Conservation (phyloP, 805 yeast genomes). For the Brettanomyces sp. region DNA sequence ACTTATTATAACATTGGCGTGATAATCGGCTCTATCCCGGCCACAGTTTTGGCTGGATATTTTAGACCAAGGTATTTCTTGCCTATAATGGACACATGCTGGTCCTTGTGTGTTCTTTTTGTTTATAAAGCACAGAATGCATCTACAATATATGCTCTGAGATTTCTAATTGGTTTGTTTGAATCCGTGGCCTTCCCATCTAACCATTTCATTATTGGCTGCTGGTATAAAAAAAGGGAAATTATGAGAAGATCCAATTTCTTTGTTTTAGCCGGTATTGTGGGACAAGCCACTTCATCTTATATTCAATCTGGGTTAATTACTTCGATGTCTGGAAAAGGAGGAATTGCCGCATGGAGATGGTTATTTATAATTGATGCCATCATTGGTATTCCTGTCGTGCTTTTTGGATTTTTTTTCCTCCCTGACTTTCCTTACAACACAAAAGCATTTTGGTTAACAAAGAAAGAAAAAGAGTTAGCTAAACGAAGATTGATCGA, state of each 20-base stretch:
- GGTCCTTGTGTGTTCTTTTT: conserved; percentile 23
- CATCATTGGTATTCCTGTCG: conserved; percentile 30
- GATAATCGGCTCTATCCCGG: conserved; percentile 14
- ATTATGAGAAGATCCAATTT: conserved; percentile 32
- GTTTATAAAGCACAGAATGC: conserved; percentile 18
- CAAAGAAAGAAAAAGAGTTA: conserved; percentile 15
- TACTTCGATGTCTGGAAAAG: conserved; percentile 29
- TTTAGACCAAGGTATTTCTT: conserved; percentile 25
- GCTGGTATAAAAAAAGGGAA: conserved; percentile 37
- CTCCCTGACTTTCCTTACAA: conserved; percentile 54
- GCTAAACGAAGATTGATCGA: conserved; percentile 10
- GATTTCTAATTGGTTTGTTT: conserved; percentile 35
- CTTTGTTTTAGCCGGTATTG: conserved; percentile 29
- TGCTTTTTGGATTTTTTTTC: conserved; percentile 12
- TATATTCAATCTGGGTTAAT: conserved; percentile 36
- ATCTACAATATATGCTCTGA: conserved; percentile 31
- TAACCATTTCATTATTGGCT: conserved; percentile 29
- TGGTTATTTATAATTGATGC: conserved; percentile 61
- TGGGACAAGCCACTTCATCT: conserved; percentile 36
- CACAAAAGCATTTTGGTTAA: conserved; percentile 10
- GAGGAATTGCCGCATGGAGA: conserved; percentile 55
- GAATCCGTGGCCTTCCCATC: conserved; percentile 36
- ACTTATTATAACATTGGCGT: conserved; percentile 28
- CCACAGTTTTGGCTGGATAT: conserved; percentile 32
- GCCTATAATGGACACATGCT: conserved; percentile 19